Percentiles rank a stretch among this genome's conserved stretches.
Conservation (phyloP, 768 basidiomycete genomes). For the Hemileccinum rubropunctum region DNA sequence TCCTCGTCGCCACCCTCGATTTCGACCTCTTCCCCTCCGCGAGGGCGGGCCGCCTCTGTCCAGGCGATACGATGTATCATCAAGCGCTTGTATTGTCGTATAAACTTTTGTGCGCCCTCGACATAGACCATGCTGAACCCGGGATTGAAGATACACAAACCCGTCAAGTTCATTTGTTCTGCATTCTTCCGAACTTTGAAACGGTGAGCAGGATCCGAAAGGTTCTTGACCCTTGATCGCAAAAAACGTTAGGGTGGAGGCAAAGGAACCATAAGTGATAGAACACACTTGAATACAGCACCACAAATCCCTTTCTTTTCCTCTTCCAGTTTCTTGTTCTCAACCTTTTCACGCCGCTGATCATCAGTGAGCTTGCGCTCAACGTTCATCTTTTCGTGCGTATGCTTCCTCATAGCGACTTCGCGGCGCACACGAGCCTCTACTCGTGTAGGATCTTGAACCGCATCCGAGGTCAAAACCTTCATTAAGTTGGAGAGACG, state of each 20-base stretch:
- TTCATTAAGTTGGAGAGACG: constrained; percentile 96
- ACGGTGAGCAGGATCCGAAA: constrained; percentile 89
- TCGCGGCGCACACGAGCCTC: constrained; percentile 94
- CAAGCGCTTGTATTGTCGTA: constrained; percentile 84
- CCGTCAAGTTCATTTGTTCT: constrained; percentile 83
- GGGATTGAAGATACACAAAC: constrained; percentile 89
- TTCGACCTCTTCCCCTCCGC: constrained; percentile 71
- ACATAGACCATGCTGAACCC: constrained; percentile 89
- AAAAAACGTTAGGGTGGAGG: background rate
- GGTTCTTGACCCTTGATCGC: constrained; percentile 63
- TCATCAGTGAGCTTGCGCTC: constrained; percentile 92
- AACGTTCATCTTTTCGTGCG: constrained; percentile 91
- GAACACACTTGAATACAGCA: constrained; percentile 88
- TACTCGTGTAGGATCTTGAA: constrained; percentile 96
- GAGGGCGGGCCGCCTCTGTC: constrained; percentile 86
- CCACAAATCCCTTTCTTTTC: constrained; percentile 83
- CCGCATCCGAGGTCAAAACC: constrained; percentile 92
- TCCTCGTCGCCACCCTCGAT: constrained; percentile 51
- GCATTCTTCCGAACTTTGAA: constrained; percentile 98
- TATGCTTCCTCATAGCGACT: constrained; percentile 84
- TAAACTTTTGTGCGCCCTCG: constrained; percentile 84
- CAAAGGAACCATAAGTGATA: background rate
- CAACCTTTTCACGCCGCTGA: constrained; percentile 81
- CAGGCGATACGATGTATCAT: constrained; percentile 88
- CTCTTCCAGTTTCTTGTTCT: constrained; percentile 81